Base-by-base conservation (phyloP, 129 eudicot species). In the Saposhnikovia divaricata region DNA sequence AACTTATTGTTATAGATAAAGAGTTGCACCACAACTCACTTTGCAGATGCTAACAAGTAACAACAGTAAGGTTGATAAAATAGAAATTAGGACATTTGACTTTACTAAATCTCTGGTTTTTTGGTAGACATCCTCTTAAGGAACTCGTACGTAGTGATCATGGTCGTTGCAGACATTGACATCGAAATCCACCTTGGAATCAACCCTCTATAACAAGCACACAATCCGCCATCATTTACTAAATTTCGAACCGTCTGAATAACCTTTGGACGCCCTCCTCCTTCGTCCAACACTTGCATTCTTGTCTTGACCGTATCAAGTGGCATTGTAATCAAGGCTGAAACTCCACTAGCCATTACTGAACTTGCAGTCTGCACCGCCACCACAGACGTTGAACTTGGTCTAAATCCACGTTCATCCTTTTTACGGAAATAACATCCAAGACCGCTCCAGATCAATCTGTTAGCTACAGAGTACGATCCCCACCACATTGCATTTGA, bases 401-500 rank as follows among this genome's bases (percentile, higher is more conserved):
- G 89, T 69, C 89, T 82, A 83, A 87, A 84, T 1, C 91, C 89
- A 34, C 79, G 75, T 23, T 79, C 88, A 66, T 86, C 86, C 78
- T 91, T 90, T 55, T 84, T 90, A 71, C 88, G 18, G 47, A 38
- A 81, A 73, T 88, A 84, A 70, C 85, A 80, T 21, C 93, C 93
- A 39, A 93, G 21, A 27, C 87, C 86, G 19, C 89, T 85, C 97
- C 97, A 89, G 44, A 93, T 88, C 71, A 80, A 78, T 61, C 95
- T 77, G 66, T 89, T 87, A 1, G 90, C 91, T 23, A 81, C 68
- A 39, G 95, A 91, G 57, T 93, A 93, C 21, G 92, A 89, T 9
- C 91, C 97, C 98, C 98, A 93, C 98, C 98, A 93, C 25, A 87
- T 89, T 3, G 98, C 98, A 80, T 91, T 93, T 0, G 98, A 93